A percentile compares a stretch with the other conserved stretches of the same genome.
phyloP scores from a whole-genome alignment of 2,329 filamentous ascomycete species.

The Fusarium caatingaense region DNA sequence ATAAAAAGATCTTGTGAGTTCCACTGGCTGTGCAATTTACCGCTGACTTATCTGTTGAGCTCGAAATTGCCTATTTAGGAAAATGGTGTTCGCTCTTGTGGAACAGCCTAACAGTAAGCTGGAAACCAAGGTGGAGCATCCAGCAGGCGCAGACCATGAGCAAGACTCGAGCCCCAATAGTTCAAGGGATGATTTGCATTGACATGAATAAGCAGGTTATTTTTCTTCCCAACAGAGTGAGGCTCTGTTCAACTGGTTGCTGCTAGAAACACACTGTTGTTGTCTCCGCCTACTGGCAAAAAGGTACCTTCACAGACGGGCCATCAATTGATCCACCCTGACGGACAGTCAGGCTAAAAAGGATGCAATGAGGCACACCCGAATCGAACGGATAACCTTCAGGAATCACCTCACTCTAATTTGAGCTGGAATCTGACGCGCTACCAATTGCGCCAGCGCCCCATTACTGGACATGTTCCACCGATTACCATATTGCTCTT shows the following conservation, averaged over 20 bases:
- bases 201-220: not conserved
- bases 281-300: too few relatives aligned
- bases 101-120: too few relatives aligned
- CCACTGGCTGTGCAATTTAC: not conserved
- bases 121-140: not conserved
- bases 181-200: rapidly evolving
- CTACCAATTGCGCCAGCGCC: constrained; percentile 5
- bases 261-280: not conserved
- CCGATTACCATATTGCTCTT: not conserved
- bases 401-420: not conserved
- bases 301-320: not conserved
- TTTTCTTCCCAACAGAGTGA: not conserved
- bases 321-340: not conserved
- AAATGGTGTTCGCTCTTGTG: constrained; percentile 2
- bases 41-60: not conserved
- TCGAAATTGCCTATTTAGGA: constrained; percentile 19
- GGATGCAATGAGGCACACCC: not conserved
- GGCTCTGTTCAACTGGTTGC: rapidly evolving
- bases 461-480: not conserved
- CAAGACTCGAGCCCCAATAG: rapidly evolving
- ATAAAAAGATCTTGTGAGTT: not conserved
- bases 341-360: not conserved
- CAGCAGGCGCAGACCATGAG: not conserved
- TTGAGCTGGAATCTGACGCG: not conserved
- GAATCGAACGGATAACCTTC: constrained; percentile 3